These are phyloP conservation scores for Scutellaria minor DNA, from an alignment of 257 asterid species.

Conservation along the genomic window DNA sequence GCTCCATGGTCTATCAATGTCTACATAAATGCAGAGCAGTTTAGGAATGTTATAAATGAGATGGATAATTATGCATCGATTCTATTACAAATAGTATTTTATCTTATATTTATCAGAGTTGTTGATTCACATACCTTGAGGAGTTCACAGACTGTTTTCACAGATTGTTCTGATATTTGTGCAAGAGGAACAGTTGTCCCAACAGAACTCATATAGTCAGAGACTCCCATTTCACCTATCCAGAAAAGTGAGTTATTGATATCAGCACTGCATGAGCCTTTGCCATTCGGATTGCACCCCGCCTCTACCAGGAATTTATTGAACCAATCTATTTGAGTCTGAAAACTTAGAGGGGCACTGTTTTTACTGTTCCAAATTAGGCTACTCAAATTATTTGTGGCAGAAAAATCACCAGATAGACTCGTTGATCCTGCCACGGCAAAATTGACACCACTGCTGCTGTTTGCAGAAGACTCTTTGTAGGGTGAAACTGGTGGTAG, in stretches of 20 bases:
- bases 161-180: constrained; percentile 40
- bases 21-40: constrained; percentile 22
- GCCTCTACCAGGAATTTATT: constrained; percentile 23
- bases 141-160: constrained; percentile 34
- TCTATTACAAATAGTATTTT: not conserved
- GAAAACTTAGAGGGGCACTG: constrained; percentile 38
- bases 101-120: too few relatives aligned
- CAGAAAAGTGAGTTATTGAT: constrained; percentile 52
- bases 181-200: constrained; percentile 35
- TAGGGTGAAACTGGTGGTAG: constrained; percentile 42
- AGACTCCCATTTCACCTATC: constrained; percentile 53
- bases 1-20: constrained; percentile 43
- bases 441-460: constrained; percentile 43
- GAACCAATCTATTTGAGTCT: constrained; percentile 56
- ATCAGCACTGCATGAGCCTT: constrained; percentile 36
- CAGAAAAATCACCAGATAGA: constrained; percentile 33
- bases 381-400: constrained; percentile 18
- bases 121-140: constrained; percentile 42
- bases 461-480: constrained; percentile 34
- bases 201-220: constrained; percentile 41
- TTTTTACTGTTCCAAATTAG: constrained; percentile 44
- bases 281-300: constrained; percentile 37
- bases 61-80: not conserved
- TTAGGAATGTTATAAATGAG: not conserved
- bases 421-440: constrained; percentile 54